Conservation (phyloP, 305 asterid genomes). For the Withania somnifera region DNA sequence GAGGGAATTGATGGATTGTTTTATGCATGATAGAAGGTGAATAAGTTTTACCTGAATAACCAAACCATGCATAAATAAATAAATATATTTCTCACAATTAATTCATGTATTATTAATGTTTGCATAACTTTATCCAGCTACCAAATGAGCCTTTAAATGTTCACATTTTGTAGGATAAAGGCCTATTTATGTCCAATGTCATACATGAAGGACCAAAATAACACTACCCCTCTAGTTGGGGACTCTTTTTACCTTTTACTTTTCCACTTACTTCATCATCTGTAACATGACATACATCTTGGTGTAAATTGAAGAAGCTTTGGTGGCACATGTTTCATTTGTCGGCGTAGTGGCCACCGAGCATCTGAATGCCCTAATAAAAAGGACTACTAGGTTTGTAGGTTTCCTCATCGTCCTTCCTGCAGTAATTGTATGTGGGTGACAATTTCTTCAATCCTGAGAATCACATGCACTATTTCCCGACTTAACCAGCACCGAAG, state of each 20-base stretch:
- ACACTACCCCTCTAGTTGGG: background rate
- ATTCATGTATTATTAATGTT: no score
- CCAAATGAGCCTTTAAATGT: no score
- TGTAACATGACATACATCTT: background rate
- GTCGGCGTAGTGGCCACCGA: slow-evolving; percentile 72
- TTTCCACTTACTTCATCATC: background rate
- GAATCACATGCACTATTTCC: background rate
- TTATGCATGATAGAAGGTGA: no score
- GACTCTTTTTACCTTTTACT: background rate
- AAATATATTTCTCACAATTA: no score
- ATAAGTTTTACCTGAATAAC: no score
- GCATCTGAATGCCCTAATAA: slow-evolving; percentile 86
- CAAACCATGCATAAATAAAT: no score
- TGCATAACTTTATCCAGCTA: no score
- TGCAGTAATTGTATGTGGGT: background rate
- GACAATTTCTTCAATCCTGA: background rate
- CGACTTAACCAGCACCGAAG: background rate
- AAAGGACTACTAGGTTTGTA: slow-evolving; percentile 27
- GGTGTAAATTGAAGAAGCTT: slow-evolving; percentile 22
- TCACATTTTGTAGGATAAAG: background rate
- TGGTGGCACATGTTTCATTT: slow-evolving; percentile 81
- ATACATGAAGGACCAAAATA: background rate
- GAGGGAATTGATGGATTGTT: no score
- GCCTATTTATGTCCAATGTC: background rate
- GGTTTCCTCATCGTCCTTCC: slow-evolving; percentile 1